phyloP scores from a whole-genome alignment of 768 basidiomycete species.

The Grammothele lineata region DNA sequence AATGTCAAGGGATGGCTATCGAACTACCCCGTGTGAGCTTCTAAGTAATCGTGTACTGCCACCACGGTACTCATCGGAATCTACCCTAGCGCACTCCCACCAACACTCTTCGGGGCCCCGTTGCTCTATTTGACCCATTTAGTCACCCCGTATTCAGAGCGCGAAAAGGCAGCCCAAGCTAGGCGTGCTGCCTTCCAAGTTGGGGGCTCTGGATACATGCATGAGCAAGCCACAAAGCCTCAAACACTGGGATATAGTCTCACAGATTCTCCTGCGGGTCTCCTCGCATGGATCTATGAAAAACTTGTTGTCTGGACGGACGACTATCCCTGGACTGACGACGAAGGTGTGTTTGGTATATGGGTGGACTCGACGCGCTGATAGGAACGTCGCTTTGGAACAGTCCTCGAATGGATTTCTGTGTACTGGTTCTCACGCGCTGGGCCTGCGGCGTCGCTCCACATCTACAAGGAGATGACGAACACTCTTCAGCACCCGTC shows the following conservation, averaged over 20 bases:
- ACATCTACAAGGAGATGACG: conserved; percentile 28
- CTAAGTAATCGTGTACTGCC: no score
- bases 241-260: conserved; percentile 43
- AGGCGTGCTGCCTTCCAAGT: conserved; percentile 28
- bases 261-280: conserved; percentile 50
- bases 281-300: conserved; percentile 31
- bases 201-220: conserved; percentile 35
- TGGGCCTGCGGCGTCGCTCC: conserved; percentile 26
- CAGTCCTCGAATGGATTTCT: conserved; percentile 33
- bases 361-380: background rate
- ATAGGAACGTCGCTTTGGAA: no score
- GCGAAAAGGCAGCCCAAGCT: conserved; percentile 32
- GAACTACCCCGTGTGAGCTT: conserved; percentile 27
- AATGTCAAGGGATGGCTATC: conserved; percentile 32
- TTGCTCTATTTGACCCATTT: conserved; percentile 26
- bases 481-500: background rate
- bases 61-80: no score
- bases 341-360: conserved; percentile 37
- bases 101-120: conserved; percentile 22
- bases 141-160: conserved; percentile 23
- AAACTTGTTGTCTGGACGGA: conserved; percentile 32
- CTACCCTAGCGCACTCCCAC: conserved; percentile 8
- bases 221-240: conserved; percentile 30
- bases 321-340: conserved; percentile 49
- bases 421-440: conserved; percentile 31